These are phyloP conservation scores for Suhomyces bolitotheri DNA, from an alignment of 1,139 yeast species.

Conservation along the genomic window DNA sequence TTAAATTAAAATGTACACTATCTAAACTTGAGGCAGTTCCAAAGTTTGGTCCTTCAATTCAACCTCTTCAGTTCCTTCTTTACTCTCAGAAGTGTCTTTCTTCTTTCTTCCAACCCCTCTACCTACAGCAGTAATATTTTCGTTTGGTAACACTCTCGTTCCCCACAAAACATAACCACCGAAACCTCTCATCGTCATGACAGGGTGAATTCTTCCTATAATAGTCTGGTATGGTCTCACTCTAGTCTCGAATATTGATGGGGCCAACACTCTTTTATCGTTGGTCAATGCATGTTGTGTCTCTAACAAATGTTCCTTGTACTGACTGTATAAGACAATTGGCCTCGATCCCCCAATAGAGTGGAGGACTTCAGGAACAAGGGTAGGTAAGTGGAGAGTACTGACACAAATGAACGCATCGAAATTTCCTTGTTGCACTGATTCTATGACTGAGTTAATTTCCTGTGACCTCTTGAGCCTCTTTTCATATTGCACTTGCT, in stretches of 20 bases:
- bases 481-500: slow-evolving; percentile 67
- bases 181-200: slow-evolving; percentile 90
- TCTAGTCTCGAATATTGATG: slow-evolving; percentile 77
- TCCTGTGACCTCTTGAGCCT: slow-evolving; percentile 60
- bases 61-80: slow-evolving; percentile 4
- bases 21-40: too few species aligned
- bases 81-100: slow-evolving; percentile 13
- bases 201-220: slow-evolving; percentile 91
- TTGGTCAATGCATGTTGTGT: slow-evolving; percentile 64
- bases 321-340: slow-evolving; percentile 76
- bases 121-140: slow-evolving; percentile 55
- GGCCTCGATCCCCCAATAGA: slow-evolving; percentile 87
- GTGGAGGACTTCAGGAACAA: slow-evolving; percentile 63
- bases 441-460: slow-evolving; percentile 53
- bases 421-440: slow-evolving; percentile 54
- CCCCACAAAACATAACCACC: slow-evolving; percentile 90
- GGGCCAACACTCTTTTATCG: slow-evolving; percentile 76
- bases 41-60: background rate
- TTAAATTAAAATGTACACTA: too few species aligned
- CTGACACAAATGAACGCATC: slow-evolving; percentile 79
- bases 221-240: slow-evolving; percentile 89
- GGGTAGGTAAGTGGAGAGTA: slow-evolving; percentile 65
- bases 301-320: slow-evolving; percentile 74
- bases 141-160: slow-evolving; percentile 74
- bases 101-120: slow-evolving; percentile 46